phyloP scores from a whole-genome alignment of 805 yeast genomes.

The Lachancea cidri region DNA sequence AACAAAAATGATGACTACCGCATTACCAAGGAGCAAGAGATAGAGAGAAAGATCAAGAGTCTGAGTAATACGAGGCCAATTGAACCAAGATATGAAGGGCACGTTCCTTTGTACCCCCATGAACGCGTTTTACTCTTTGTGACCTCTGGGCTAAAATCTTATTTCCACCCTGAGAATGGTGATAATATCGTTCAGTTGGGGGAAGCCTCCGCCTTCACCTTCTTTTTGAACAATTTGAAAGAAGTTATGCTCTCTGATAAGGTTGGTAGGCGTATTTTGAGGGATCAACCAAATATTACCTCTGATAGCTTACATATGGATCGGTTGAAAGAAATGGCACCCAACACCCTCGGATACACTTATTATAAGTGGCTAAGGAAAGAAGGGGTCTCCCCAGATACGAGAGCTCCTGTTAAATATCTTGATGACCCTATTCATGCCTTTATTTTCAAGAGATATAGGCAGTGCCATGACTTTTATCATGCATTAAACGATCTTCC shows the following conservation, averaged over 20 bases:
- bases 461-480: slow-evolving; percentile 96
- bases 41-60: slow-evolving; percentile 23
- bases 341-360: slow-evolving; percentile 69
- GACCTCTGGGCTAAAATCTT: slow-evolving; percentile 76
- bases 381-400: slow-evolving; percentile 92
- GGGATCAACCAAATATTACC: slow-evolving; percentile 80
- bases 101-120: slow-evolving; percentile 61
- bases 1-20: slow-evolving; percentile 28
- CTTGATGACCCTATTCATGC: slow-evolving; percentile 89
- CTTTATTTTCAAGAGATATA: slow-evolving; percentile 85
- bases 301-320: slow-evolving; percentile 62
- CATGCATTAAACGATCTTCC: slow-evolving; percentile 91
- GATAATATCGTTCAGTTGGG: slow-evolving; percentile 79
- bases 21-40: slow-evolving; percentile 35
- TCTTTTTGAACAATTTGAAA: slow-evolving; percentile 57
- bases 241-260: slow-evolving; percentile 70
- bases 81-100: slow-evolving; percentile 57
- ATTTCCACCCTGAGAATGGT: slow-evolving; percentile 68
- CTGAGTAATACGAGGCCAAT: slow-evolving; percentile 26
- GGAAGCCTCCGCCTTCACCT: slow-evolving; percentile 79
- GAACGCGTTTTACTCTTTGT: slow-evolving; percentile 63
- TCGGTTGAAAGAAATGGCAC: slow-evolving; percentile 53
- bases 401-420: slow-evolving; percentile 80
- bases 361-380: slow-evolving; percentile 76
- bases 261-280: slow-evolving; percentile 69